Base-by-base conservation (phyloP, 108 stramenopile species). In the Mediolabrus comicus region DNA sequence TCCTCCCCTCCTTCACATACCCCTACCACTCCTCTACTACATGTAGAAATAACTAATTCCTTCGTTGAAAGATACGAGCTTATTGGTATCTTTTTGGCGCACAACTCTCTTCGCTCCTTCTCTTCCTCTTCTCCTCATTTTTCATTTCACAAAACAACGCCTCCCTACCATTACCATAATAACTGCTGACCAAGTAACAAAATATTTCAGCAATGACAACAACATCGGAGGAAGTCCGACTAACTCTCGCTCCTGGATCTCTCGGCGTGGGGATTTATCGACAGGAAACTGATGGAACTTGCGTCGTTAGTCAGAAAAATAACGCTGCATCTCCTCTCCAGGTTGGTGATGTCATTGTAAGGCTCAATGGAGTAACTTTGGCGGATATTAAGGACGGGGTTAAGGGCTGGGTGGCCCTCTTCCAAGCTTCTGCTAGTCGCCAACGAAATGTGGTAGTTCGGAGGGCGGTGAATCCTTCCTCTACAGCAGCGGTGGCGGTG, bases 261-360 rank as follows among this genome's bases (percentile, higher is more conserved):
- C 46, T 49, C 46, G 46, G 46, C 19, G n/a, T 49, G 3, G 46
- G 19, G 22, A 49, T 49, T 9, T 49, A 49, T n/a, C 46, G 46
- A 6, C 19, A 19, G 1, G 46, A 49, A 9, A 22, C 46, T 22
- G 46, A 49, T 24, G 46, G 46, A 24, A 22, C 46, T 9, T 49
- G 46, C 22, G 46, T 49, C 3, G 46, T 49, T 14, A 49, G 46
- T 28, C 16, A 57, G 9, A 57, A 32, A 6, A 17, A 7, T 17
- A 31, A 53, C 30, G 0, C 24, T 9, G 4, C 8, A 0, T 32
- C 52, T 19, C 65, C 65, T 22, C 12, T 65, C 27, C 24, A 53
- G 14, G 65, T 65, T 1, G 30, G 51, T 2, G 65, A 65, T 25
- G 29, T 65, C 16, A 52, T 65, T 32, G 27, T 65, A 12, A n/a